phyloP scores from a whole-genome alignment of 441 rosid genomes.

The Breynia disticha region DNA sequence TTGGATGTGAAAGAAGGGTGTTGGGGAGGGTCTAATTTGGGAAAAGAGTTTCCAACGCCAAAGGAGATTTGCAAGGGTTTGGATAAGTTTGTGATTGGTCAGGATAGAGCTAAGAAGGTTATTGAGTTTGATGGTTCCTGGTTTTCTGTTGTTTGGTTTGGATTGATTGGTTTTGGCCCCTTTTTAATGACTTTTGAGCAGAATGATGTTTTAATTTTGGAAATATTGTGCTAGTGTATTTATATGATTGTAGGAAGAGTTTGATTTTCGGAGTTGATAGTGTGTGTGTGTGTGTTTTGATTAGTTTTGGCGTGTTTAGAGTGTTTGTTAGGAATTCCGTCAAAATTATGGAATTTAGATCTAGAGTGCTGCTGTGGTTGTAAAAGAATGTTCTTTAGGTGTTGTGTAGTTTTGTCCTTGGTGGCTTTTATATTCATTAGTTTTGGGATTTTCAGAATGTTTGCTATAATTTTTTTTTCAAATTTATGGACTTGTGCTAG shows the following conservation, averaged over 20 bases:
- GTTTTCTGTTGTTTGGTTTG: background rate
- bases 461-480: too few species aligned
- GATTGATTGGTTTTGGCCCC: conserved; percentile 1
- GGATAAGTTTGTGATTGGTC: conserved; percentile 91
- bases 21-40: conserved; percentile 93
- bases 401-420: too few species aligned
- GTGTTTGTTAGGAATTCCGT: too few species aligned
- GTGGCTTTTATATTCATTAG: too few species aligned
- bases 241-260: background rate
- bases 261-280: background rate
- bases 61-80: conserved; percentile 86
- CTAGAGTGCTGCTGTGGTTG: too few species aligned
- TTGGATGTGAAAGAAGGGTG: conserved; percentile 50
- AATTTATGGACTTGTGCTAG: too few species aligned
- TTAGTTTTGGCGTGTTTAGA: too few species aligned
- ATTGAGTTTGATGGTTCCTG: background rate
- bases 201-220: background rate
- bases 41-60: conserved; percentile 76
- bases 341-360: too few species aligned
- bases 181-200: background rate
- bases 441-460: too few species aligned
- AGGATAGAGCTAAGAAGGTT: conserved; percentile 92
- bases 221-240: too few species aligned
- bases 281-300: background rate
- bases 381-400: too few species aligned